Evolutionary conservation across 257 asterid genomes (phyloP).

Genomic region (Rauvolfia tetraphylla): DNA sequence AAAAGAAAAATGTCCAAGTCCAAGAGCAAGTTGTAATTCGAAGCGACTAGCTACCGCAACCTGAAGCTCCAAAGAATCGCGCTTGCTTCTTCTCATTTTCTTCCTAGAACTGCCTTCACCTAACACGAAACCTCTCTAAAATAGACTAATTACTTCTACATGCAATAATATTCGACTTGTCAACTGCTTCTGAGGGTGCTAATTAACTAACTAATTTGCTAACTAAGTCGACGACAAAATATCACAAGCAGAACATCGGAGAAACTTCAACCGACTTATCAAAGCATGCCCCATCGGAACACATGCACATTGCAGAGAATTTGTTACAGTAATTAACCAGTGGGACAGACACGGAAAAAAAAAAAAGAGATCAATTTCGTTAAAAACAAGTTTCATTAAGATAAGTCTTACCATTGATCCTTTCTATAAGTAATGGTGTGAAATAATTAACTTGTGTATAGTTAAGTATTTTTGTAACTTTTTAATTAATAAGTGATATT

Average conservation of each 20-base stretch:
- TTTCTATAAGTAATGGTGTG: no score
- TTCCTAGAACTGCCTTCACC: neutral
- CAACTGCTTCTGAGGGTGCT: neutral
- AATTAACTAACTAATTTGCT: neutral
- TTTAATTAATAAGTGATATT: no score
- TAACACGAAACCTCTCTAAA: neutral
- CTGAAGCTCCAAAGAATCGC: neutral
- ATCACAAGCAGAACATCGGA: no score
- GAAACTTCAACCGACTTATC: neutral
- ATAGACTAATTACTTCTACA: neutral
- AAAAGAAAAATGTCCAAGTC: neutral
- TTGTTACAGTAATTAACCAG: neutral
- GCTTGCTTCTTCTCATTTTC: slow-evolving; percentile 6
- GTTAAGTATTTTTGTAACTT: no score
- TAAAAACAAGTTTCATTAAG: no score
- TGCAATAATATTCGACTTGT: neutral
- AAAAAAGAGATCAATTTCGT: no score
- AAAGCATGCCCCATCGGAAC: neutral
- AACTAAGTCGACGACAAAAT: neutral
- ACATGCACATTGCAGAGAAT: neutral
- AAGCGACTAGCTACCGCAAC: neutral
- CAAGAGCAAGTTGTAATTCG: neutral
- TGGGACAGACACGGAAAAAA: neutral
- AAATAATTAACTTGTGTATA: no score
- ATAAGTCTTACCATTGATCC: no score